Base-by-base conservation (phyloP, 2,329 filamentous ascomycete genomes). In the Fusarium coicis region DNA sequence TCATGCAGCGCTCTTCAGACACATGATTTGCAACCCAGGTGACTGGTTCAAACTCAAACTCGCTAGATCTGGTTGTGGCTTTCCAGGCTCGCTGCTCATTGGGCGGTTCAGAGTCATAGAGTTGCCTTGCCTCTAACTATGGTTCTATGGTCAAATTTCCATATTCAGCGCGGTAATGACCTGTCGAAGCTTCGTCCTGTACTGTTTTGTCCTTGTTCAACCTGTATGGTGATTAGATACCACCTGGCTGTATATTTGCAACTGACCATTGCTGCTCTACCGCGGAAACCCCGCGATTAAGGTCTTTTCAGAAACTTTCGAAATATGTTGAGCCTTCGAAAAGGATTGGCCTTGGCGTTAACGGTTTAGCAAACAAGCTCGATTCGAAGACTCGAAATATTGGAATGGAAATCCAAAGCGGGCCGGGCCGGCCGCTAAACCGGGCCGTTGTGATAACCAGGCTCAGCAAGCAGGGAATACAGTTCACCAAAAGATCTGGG, bases 11-110 rank as follows among this genome's bases (percentile, higher is more conserved):
- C 44, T 74, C 70, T 67, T 73, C 65, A 72, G 68, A 72, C 76
- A 78, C 77, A 79, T 81, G 78, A 81, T 81, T 81, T 78, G 77
- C 76, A 74, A 72, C 67, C 76, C 76, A 77, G 66, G 66, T 67
- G 61, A 71, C 66, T 72, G 75, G 74, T 72, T 74, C 76, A 43
- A 57, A 58, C 63, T 75, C 44, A 64, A 74, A 66, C 63, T 46
- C 50, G 70, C 72, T 66, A 73, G 46, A 53, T 63, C 67, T 74
- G 62, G 64, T 63, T 64, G 50, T 57, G 36, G 43, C 56, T 58
- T 62, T 36, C 26, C 40, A 65, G 43, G 34, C 53, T 43, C 42
- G 54, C 43, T 61, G 69, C 66, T 73, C 49, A 70, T 73, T 75
- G 75, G 75, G 60, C 53, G 49, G 53, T 55, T 68, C 19, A 37